A percentile compares a stretch with the other conserved stretches of the same genome.
These are phyloP conservation scores for Bacidia rubella DNA, from an alignment of 495 filamentous ascomycete genomes.

Conservation along the genomic window DNA sequence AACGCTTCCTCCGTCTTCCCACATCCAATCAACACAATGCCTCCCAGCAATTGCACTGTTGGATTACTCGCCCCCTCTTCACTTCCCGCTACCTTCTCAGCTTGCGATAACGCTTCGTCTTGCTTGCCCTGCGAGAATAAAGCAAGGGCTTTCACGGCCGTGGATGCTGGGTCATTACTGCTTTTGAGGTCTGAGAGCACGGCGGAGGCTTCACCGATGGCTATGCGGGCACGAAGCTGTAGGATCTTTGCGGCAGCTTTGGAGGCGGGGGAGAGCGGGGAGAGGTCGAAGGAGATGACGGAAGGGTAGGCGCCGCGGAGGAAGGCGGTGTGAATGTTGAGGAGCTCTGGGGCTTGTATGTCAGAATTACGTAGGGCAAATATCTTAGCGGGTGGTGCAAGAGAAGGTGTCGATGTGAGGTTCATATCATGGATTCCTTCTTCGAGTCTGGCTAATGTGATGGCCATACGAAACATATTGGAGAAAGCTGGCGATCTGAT, in stretches of 20 bases:
- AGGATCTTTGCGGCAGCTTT: conserved; percentile 64
- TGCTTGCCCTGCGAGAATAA: conserved; percentile 45
- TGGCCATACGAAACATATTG: too few species aligned
- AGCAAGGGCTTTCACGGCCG: conserved; percentile 66
- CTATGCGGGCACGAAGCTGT: conserved; percentile 66
- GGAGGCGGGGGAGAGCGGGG: conserved; percentile 64
- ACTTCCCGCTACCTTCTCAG: conserved; percentile 51
- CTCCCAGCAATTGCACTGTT: conserved; percentile 67
- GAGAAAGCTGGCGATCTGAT: too few species aligned
- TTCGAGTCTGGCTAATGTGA: too few species aligned
- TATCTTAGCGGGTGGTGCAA: neutral
- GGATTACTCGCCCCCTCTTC: conserved; percentile 48
- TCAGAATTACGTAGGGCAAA: conserved; percentile 13
- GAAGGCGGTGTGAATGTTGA: conserved; percentile 92
- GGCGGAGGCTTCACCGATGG: conserved; percentile 59
- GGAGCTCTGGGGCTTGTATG: conserved; percentile 49
- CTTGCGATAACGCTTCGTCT: conserved; percentile 44
- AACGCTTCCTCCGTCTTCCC: conserved; percentile 77
- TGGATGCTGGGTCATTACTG: conserved; percentile 54
- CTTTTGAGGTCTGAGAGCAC: conserved; percentile 57
- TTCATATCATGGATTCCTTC: too few species aligned
- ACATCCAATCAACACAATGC: conserved; percentile 60
- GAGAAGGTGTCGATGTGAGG: neutral
- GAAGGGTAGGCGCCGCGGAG: conserved; percentile 78
- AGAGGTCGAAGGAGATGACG: conserved; percentile 68